These are phyloP conservation scores for Zasmidium angulare DNA, from an alignment of 2,329 filamentous ascomycete species.

Conservation along the genomic window DNA sequence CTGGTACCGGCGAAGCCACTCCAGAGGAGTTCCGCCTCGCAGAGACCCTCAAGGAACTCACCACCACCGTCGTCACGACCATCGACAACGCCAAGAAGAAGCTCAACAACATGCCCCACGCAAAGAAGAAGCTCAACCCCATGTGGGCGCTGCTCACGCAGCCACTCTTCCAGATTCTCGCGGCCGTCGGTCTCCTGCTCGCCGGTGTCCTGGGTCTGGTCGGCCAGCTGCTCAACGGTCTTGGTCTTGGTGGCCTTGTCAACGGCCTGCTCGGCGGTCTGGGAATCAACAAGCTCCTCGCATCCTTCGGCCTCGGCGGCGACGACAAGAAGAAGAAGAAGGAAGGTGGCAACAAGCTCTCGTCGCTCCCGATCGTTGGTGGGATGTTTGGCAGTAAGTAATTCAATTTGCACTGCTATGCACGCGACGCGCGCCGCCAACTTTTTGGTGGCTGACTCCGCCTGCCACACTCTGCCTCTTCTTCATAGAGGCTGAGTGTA, in stretches of 20 bases:
- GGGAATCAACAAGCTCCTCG: conserved; percentile 72
- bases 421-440: too few relatives aligned
- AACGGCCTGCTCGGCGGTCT: conserved; percentile 76
- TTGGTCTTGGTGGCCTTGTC: conserved; percentile 79
- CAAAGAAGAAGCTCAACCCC: conserved; percentile 91
- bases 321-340: conserved; percentile 53
- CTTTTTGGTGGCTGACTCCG: too few relatives aligned
- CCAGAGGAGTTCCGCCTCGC: conserved; percentile 84
- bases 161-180: conserved; percentile 88
- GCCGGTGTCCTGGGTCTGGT: conserved; percentile 82
- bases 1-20: conserved; percentile 70
- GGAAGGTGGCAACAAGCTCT: conserved; percentile 29
- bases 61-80: conserved; percentile 73
- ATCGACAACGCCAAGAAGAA: conserved; percentile 88
- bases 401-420: too few relatives aligned
- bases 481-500: too few relatives aligned
- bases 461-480: too few relatives aligned
- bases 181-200: conserved; percentile 80
- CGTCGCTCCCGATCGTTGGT: conserved; percentile 47
- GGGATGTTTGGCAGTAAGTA: conserved; percentile 48
- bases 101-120: conserved; percentile 87
- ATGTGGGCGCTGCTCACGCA: conserved; percentile 81
- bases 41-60: conserved; percentile 82
- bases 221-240: conserved; percentile 73
- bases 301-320: conserved; percentile 65